Evolutionary conservation across 768 basidiomycete species (phyloP), one percentile per base, ranked within the genome.

Genomic region (Suillus weaverae): DNA sequence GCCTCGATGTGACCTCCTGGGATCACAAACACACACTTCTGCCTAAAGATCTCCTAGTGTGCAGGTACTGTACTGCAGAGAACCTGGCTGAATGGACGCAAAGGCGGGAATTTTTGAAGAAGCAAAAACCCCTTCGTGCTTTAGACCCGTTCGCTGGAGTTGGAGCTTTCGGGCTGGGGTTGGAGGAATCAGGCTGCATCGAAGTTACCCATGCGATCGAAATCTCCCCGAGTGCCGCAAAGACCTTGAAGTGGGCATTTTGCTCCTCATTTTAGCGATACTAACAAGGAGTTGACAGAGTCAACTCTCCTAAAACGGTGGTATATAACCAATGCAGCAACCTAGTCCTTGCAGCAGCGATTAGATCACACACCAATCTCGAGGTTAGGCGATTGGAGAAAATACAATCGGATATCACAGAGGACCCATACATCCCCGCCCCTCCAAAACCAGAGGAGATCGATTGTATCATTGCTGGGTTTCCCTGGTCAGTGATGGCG

Each of bases 311-410:
- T 1, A 68, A 79, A 2, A 80, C 83, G 2, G 75, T 76, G 2
- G 83, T 91, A 0, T 88, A 88, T 67, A 92, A 92, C 62, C 87
- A 91, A 63, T 92, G 90, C 65, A 83, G 85, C 2, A 94, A 93
- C 66, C 71, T 79, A 8, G 78, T 91, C 26, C 79, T 92, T 3
- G 78, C 80, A 1, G 84, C 88, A 65, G 83, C 84, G 0, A 79
- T 91, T 69, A 86, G 88, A 73, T 74, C 74, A 4, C 73, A 83
- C n/a, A 69, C 77, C 50, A 80, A 81, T 5, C 18, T 20, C 7
- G 70, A 73, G 0, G 83, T 85, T 0, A 71, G 71, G 30, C 73
- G 9, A 65, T 81, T 32, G 78, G 84, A 50, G 74, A 76, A 10
- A 75, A 76, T 10, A 70, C 63, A 2, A 67, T 88, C 14, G 1